Evolutionary conservation across 208 protist genomes (phyloP).

Genomic region (Phytomonas francai): DNA sequence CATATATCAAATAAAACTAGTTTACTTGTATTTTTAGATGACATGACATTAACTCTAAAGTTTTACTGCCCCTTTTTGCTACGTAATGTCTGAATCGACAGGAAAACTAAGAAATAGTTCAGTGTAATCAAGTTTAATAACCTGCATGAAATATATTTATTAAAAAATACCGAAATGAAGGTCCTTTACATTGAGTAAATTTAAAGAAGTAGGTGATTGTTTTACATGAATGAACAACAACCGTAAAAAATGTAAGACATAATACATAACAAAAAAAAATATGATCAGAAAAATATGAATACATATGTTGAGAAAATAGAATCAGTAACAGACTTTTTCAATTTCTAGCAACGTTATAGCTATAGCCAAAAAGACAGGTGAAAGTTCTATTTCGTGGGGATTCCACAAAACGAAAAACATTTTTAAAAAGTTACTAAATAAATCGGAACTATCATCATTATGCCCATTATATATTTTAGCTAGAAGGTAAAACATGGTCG

Average conservation of each 20-base stretch:
- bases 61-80: background rate
- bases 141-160: background rate
- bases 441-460: background rate
- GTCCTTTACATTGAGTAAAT: background rate
- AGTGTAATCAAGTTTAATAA: background rate
- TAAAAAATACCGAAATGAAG: background rate
- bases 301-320: background rate
- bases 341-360: background rate
- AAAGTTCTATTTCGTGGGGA: background rate
- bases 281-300: background rate
- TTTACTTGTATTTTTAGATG: background rate
- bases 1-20: background rate
- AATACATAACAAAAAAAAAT: background rate
- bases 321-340: background rate
- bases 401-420: background rate
- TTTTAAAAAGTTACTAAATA: background rate
- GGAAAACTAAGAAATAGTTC: background rate
- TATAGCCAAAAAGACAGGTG: background rate
- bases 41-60: background rate
- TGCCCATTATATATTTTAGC: background rate
- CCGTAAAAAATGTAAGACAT: background rate
- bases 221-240: background rate
- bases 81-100: background rate
- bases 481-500: background rate
- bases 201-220: background rate